Percentiles rank a stretch among this genome's conserved stretches.
Conservation (phyloP, 148 eudicot genomes). For the Fagopyrum esculentum region DNA sequence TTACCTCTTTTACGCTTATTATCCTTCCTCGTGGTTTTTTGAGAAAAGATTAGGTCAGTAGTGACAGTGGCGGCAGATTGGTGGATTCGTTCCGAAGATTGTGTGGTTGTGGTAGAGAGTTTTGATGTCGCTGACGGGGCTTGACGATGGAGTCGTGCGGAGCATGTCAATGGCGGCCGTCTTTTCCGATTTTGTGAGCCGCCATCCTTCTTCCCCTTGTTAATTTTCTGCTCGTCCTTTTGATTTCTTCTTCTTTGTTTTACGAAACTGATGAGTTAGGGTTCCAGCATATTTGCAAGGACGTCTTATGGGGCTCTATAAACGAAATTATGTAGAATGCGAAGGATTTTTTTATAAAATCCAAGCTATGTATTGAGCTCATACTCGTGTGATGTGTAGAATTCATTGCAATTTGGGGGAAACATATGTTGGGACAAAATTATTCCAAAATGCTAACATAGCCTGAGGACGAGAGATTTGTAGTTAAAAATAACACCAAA, state of each 20-base stretch:
- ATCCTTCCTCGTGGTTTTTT: background rate
- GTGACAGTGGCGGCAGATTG: background rate
- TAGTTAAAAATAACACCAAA: background rate
- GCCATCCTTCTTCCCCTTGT: background rate
- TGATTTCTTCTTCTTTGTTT: constrained; percentile 8
- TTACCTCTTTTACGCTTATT: background rate
- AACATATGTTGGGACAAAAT: background rate
- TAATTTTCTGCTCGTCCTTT: background rate
- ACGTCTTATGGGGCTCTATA: background rate
- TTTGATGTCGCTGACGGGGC: constrained; percentile 39
- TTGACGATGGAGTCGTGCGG: constrained; percentile 59
- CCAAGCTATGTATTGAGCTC: background rate
- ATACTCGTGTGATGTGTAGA: background rate
- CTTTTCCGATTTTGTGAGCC: constrained; percentile 73
- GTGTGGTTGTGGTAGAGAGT: background rate
- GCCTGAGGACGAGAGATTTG: background rate
- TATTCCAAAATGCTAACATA: background rate
- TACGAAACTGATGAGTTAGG: background rate
- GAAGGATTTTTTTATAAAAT: background rate
- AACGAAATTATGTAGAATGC: background rate
- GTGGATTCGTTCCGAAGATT: background rate
- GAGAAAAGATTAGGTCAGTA: background rate
- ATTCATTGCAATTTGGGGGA: background rate
- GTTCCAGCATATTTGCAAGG: background rate
- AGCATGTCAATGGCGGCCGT: constrained; percentile 76